Evolutionary conservation across 225 moss, liverwort and hornwort genomes (phyloP).

Genomic region (Lunularia cruciata): DNA sequence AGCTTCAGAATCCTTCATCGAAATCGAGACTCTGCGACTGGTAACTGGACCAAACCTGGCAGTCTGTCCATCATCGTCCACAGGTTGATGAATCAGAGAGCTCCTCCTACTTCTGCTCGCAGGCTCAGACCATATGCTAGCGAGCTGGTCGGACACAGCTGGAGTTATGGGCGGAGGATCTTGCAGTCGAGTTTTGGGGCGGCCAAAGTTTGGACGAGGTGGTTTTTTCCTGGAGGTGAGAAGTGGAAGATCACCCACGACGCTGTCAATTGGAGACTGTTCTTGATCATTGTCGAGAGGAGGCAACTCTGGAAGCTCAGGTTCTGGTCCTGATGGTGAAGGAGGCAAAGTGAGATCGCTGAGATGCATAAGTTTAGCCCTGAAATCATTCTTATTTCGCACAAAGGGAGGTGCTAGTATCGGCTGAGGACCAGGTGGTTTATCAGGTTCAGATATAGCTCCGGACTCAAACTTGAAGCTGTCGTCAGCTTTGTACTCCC

Average conservation of each 20-base stretch:
- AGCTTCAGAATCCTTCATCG: constrained; percentile 1
- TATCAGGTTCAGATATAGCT: constrained; percentile 36
- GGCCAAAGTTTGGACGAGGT: constrained; percentile 52
- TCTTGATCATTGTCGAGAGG: background rate
- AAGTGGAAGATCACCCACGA: constrained; percentile 24
- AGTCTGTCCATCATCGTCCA: constrained; percentile 24
- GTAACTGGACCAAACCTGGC: constrained; percentile 28
- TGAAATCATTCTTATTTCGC: constrained; percentile 24
- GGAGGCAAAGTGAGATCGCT: constrained; percentile 37
- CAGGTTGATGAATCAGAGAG: constrained; percentile 16
- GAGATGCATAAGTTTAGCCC: constrained; percentile 24
- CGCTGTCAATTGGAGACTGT: constrained; percentile 20
- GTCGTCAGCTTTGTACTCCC: constrained; percentile 43
- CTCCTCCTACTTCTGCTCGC: constrained; percentile 27
- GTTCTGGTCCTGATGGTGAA: constrained; percentile 20
- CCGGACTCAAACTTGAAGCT: constrained; percentile 39
- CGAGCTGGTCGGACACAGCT: constrained; percentile 73
- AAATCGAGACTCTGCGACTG: constrained; percentile 26
- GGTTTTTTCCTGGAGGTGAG: constrained; percentile 52
- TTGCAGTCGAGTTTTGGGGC: constrained; percentile 83
- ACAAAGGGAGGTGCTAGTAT: constrained; percentile 22
- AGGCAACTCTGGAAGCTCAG: constrained; percentile 9
- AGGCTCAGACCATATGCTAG: constrained; percentile 44
- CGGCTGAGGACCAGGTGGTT: background rate
- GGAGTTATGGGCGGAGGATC: constrained; percentile 90